Percentiles rank a stretch among this genome's conserved stretches.
These are phyloP conservation scores for Beauveria pseudobassiana DNA, from an alignment of 2,329 filamentous ascomycete species.

Conservation along the genomic window DNA sequence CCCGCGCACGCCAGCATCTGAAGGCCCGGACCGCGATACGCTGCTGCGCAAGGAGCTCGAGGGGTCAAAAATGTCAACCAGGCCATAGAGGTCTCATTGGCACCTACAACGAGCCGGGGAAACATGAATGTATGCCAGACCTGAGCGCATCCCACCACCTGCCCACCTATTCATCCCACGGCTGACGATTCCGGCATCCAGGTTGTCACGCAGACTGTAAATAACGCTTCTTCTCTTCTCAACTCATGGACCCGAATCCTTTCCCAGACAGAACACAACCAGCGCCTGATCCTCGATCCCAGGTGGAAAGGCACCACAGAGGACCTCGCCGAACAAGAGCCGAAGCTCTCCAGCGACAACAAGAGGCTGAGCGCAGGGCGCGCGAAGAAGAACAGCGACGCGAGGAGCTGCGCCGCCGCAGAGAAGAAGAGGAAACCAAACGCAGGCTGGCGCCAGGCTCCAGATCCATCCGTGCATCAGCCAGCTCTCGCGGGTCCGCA, in stretches of 20 bases:
- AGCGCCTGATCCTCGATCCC: constrained; percentile 81
- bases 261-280: constrained; percentile 95
- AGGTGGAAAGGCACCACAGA: constrained; percentile 83
- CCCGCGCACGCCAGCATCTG: constrained; percentile 36
- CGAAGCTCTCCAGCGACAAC: constrained; percentile 64
- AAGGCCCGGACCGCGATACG: constrained; percentile 60
- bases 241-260: constrained; percentile 95
- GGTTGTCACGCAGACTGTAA: constrained; percentile 81
- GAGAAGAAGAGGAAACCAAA: constrained; percentile 51
- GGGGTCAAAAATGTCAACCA: constrained; percentile 78
- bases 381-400: constrained; percentile 71
- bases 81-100: constrained; percentile 71
- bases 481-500: constrained; percentile 23
- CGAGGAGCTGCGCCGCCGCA: constrained; percentile 59
- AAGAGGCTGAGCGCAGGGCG: constrained; percentile 68
- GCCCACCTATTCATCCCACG: background rate
- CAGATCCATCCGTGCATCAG: constrained; percentile 23
- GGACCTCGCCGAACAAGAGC: constrained; percentile 82
- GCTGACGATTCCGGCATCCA: constrained; percentile 12
- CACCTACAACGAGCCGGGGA: constrained; percentile 64
- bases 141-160: background rate
- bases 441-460: constrained; percentile 23
- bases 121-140: constrained; percentile 62
- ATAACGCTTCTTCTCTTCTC: constrained; percentile 79
- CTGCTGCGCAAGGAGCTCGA: constrained; percentile 72